Conservation (phyloP, 768 basidiomycete genomes). For the Hirschioporus abietinus region DNA sequence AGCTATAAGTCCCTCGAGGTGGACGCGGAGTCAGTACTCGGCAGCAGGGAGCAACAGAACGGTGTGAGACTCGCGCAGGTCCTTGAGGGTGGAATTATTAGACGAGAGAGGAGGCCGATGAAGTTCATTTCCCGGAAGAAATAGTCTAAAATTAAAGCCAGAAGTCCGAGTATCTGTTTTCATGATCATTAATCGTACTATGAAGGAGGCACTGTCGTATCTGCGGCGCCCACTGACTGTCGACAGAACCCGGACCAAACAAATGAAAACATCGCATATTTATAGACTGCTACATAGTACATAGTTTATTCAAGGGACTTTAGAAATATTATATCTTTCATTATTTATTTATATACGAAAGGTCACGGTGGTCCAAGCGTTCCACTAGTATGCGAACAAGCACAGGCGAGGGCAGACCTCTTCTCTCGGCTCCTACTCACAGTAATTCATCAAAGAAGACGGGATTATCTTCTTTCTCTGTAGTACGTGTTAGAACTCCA, state of each 20-base stretch:
- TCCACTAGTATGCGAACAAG: too few species aligned
- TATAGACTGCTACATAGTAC: background rate
- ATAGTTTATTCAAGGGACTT: too few species aligned
- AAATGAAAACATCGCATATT: background rate
- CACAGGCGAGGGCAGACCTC: too few species aligned
- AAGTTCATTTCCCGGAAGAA: background rate
- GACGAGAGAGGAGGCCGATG: background rate
- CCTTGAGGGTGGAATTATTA: background rate
- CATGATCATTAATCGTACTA: background rate
- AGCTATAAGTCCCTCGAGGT: background rate
- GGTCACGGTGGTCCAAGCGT: too few species aligned
- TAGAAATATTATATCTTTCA: too few species aligned
- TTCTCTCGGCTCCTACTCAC: too few species aligned
- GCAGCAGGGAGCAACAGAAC: background rate
- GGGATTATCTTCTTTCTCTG: too few species aligned
- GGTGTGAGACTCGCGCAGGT: background rate
- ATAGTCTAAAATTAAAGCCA: background rate
- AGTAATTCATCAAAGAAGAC: too few species aligned
- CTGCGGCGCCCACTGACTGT: too few species aligned
- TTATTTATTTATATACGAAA: too few species aligned
- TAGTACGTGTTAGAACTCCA: too few species aligned
- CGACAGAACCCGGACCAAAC: background rate
- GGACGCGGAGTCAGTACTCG: background rate
- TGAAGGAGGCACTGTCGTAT: too few species aligned
- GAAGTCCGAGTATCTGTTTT: background rate